Base-by-base conservation (phyloP, 345 rosid species). In the Viola odorata region DNA sequence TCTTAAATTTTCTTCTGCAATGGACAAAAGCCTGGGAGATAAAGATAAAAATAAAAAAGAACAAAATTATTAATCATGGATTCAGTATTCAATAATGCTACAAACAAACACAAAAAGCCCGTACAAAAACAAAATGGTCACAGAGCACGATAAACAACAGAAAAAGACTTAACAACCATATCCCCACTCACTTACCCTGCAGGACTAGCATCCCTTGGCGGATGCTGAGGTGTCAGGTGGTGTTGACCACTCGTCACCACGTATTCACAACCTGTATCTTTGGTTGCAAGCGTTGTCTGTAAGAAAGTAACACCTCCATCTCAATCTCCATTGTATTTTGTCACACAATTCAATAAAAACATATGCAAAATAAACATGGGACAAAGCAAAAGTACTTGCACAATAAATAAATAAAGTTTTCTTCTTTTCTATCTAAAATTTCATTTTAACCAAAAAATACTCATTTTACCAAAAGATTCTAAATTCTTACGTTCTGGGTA, bases 141-240 rank as follows among this genome's bases (percentile, higher is more conserved):
- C 55, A 61, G 60, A 62, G 55, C 57, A 71, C 66, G 45, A 61
- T 37, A 75, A 11, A 70, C n/a, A 57, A 70, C n/a, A 57, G 79
- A 77, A 83, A 73, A 74, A 50, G 76, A 86, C 73, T 60, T 58
- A 72, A 70, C 73, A 78, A 66, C 81, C 59, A 76, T 49, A 69
- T 61, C 67, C 64, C 73, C 81, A 82, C 84, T 71, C 81, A 82
- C 83, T 70, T 73, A 95, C 99, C 99, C 99, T 85, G 99, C 99
- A 95, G 96, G 96, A 85, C 99, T 91, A 76, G 98, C 98, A 87
- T 95, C 99, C 81, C 98, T 91, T 37, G 91, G 98, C 58, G 96
- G 92, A 83, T 91, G 87, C 82, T 88, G 99, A 68, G 96, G 81
- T 72, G 96, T 79, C 86, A 88, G 73, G 60, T 91, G 96, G 81